phyloP scores from a whole-genome alignment of 495 filamentous ascomycete species.

The Recurvomyces mirabilis region DNA sequence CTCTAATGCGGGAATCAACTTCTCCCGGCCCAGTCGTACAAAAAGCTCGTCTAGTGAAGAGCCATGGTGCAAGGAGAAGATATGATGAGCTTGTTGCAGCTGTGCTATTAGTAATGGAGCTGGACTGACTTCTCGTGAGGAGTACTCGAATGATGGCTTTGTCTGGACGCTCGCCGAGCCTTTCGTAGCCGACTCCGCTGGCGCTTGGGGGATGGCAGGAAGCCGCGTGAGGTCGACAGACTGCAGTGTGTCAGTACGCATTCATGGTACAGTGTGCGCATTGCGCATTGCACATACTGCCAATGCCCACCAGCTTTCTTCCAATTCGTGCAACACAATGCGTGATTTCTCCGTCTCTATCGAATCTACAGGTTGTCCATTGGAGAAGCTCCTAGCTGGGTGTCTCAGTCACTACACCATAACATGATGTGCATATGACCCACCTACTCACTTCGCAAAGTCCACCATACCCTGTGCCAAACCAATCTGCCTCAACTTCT shows the following conservation, averaged over 20 bases:
- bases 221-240: constrained; percentile 64
- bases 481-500: constrained; percentile 83
- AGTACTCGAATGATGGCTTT: constrained; percentile 52
- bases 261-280: background rate
- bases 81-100: constrained; percentile 65
- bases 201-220: constrained; percentile 22
- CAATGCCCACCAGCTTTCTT: constrained; percentile 88
- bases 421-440: constrained; percentile 6
- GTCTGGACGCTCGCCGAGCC: constrained; percentile 22
- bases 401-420: constrained; percentile 6
- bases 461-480: constrained; percentile 94
- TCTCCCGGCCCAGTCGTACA: constrained; percentile 44
- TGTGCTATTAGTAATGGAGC: constrained; percentile 67
- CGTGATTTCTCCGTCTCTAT: constrained; percentile 84
- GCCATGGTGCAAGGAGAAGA: constrained; percentile 81
- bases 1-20: constrained; percentile 54
- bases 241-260: constrained; percentile 29
- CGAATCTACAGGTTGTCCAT: constrained; percentile 60
- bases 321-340: constrained; percentile 73
- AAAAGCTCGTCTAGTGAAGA: constrained; percentile 55
- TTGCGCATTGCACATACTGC: constrained; percentile 51
- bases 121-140: constrained; percentile 79
- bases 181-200: constrained; percentile 14
- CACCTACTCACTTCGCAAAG: constrained; percentile 55
- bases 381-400: constrained; percentile 59